phyloP scores from a whole-genome alignment of 106 monocot species.

The Allium cepa region DNA sequence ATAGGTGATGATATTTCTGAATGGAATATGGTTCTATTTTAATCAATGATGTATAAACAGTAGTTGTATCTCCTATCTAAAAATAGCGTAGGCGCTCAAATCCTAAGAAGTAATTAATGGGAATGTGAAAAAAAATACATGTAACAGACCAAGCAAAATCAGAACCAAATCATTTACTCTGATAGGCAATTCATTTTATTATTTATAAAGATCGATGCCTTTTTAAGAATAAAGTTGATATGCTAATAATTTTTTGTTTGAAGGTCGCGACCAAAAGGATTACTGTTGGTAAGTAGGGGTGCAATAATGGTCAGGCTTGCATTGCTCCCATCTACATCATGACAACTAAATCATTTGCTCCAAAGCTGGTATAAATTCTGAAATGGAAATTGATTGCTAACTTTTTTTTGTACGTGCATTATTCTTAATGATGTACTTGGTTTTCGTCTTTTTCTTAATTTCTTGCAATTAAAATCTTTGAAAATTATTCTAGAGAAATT shows the following conservation, averaged over 20 bases:
- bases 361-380: constrained; percentile 35
- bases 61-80: too few relatives aligned
- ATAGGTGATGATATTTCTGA: constrained; percentile 13
- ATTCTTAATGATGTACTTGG: not conserved
- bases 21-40: not conserved
- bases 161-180: too few relatives aligned
- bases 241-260: constrained; percentile 3
- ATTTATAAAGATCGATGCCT: too few relatives aligned
- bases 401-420: not conserved
- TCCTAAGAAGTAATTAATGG: too few relatives aligned
- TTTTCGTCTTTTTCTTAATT: not conserved
- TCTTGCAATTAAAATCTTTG: constrained; percentile 33
- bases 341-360: constrained; percentile 49
- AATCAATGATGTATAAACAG: too few relatives aligned
- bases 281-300: constrained; percentile 69
- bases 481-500: constrained; percentile 46
- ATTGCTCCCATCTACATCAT: constrained; percentile 66
- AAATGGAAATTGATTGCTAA: not conserved
- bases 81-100: too few relatives aligned
- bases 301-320: constrained; percentile 68
- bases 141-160: too few relatives aligned
- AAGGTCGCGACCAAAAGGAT: constrained; percentile 57
- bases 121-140: too few relatives aligned
- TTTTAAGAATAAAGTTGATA: not conserved
- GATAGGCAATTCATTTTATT: too few relatives aligned